Evolutionary conservation across 495 filamentous ascomycete genomes (phyloP).

Genomic region (Pyrenula aspistea): DNA sequence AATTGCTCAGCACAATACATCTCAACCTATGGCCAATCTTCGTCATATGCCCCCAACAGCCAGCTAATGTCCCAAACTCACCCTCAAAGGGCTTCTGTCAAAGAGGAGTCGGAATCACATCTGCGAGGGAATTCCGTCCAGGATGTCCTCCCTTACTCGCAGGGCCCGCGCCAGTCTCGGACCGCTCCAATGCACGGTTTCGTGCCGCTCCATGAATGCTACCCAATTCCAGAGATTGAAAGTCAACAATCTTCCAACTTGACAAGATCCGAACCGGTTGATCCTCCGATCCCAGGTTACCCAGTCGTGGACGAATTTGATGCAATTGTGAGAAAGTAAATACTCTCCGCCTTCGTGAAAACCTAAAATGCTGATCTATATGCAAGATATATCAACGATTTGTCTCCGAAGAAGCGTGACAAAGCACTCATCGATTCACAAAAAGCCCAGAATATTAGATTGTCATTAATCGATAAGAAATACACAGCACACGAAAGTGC

Average conservation of each 20-base stretch:
- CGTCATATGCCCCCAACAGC: background rate
- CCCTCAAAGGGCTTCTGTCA: background rate
- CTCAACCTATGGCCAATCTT: background rate
- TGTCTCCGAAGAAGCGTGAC: conserved; percentile 47
- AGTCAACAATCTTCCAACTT: conserved; percentile 31
- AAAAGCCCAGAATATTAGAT: conserved; percentile 39
- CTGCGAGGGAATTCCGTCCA: background rate
- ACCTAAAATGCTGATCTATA: background rate
- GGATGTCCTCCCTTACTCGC: background rate
- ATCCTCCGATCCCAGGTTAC: conserved; percentile 35
- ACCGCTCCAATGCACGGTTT: background rate
- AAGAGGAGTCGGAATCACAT: background rate
- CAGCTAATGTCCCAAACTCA: background rate
- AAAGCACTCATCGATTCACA: conserved; percentile 45
- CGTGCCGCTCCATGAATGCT: conserved; percentile 16
- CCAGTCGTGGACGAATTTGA: conserved; percentile 42
- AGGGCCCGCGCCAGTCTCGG: background rate
- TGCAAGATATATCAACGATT: conserved; percentile 32
- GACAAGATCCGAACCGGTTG: conserved; percentile 31
- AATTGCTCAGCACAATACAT: background rate
- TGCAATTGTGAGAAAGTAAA: conserved; percentile 39
- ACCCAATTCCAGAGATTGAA: conserved; percentile 29
- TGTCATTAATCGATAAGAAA: conserved; percentile 42
- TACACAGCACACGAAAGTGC: conserved; percentile 46
- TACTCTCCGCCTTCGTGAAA: background rate